phyloP scores from a whole-genome alignment of 108 stramenopile genomes.

The Nitzschia sp. region DNA sequence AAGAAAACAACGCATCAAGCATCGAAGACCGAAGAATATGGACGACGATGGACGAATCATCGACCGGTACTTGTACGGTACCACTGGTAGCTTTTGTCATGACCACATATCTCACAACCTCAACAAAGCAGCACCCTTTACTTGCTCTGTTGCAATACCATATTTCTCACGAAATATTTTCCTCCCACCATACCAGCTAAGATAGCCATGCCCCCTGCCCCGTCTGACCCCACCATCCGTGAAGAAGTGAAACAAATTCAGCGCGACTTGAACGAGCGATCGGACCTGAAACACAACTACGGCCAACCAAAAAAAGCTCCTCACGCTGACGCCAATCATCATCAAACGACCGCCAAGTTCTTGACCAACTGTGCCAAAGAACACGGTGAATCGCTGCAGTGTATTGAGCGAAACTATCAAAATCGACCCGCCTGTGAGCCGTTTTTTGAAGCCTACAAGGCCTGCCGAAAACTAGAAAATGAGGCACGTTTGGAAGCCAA shows the following conservation, averaged over 20 bases:
- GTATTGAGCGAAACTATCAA: slow-evolving; percentile 77
- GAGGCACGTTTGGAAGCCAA: slow-evolving; percentile 45
- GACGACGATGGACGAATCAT: no score
- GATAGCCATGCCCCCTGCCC: neutral
- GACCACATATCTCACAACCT: no score
- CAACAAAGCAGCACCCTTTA: no score
- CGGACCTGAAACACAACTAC: slow-evolving; percentile 29
- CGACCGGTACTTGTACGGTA: no score
- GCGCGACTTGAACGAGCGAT: slow-evolving; percentile 22
- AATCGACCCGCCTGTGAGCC: slow-evolving; percentile 64
- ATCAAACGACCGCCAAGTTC: slow-evolving; percentile 31
- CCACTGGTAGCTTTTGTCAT: no score
- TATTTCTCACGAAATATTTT: neutral
- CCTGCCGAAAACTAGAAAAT: slow-evolving; percentile 74
- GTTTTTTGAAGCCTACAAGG: slow-evolving; percentile 77
- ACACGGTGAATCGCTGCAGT: slow-evolving; percentile 61
- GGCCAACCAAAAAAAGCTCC: slow-evolving; percentile 29
- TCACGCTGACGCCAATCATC: slow-evolving; percentile 4
- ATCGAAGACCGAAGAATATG: no score
- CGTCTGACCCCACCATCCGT: slow-evolving; percentile 11
- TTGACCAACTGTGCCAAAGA: slow-evolving; percentile 70
- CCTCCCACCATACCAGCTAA: no score
- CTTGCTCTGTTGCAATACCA: no score
- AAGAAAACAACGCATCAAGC: no score
- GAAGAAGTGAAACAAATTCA: slow-evolving; percentile 26